A percentile compares a stretch with the other conserved stretches of the same genome.
phyloP scores from a whole-genome alignment of 73 alveolate species.

The Paramecium sexaurelia region DNA sequence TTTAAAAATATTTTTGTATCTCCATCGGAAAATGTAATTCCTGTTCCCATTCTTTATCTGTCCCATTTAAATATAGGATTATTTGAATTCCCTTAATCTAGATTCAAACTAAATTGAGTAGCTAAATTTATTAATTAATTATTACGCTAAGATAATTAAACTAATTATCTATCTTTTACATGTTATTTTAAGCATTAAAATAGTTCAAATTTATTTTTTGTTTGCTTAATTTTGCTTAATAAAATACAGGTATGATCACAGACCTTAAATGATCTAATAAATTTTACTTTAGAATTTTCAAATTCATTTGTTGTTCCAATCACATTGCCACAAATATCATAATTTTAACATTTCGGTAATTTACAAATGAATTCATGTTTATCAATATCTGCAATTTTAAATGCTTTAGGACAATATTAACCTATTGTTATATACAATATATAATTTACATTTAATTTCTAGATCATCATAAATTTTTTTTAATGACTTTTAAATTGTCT shows the following conservation, averaged over 20 bases:
- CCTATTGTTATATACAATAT: background rate
- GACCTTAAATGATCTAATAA: background rate
- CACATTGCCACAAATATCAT: background rate
- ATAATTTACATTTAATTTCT: background rate
- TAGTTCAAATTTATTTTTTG: background rate
- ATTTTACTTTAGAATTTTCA: background rate
- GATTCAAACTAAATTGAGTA: background rate
- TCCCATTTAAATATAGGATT: constrained; percentile 63
- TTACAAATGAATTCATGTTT: background rate
- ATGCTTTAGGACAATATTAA: background rate
- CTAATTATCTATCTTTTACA: background rate
- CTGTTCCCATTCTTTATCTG: constrained; percentile 47
- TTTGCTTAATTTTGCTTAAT: background rate
- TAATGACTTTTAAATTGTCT: background rate
- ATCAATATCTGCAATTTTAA: constrained; percentile 14
- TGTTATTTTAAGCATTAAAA: background rate
- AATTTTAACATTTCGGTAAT: background rate
- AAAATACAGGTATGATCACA: background rate
- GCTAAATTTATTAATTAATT: too few species aligned
- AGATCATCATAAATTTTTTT: constrained; percentile 56
- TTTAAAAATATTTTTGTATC: constrained; percentile 49
- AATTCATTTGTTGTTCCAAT: background rate
- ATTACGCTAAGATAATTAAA: background rate
- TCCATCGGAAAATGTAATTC: constrained; percentile 31
- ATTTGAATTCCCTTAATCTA: background rate